Evolutionary conservation across 805 yeast genomes (phyloP).

Genomic region (Ogataea pilisensis): DNA sequence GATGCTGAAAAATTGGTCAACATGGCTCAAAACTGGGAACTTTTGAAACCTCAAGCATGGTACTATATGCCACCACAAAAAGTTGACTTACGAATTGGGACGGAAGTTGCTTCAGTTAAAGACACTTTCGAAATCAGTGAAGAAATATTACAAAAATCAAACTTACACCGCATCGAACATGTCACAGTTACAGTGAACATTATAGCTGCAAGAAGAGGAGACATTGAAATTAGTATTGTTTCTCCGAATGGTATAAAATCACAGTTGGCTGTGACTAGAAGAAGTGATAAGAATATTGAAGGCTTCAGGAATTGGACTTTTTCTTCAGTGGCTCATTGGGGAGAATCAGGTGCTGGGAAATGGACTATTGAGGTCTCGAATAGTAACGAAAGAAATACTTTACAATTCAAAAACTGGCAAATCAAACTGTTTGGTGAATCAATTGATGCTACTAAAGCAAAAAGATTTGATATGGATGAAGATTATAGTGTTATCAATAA

Average conservation of each 20-base stretch:
- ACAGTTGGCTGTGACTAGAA: constrained; percentile 66
- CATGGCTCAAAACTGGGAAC: constrained; percentile 68
- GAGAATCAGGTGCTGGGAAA: constrained; percentile 71
- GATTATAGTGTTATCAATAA: constrained; percentile 40
- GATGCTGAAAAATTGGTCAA: constrained; percentile 77
- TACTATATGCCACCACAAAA: constrained; percentile 42
- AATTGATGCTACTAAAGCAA: constrained; percentile 58
- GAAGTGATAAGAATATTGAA: constrained; percentile 45
- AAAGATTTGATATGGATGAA: constrained; percentile 45
- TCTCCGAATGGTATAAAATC: constrained; percentile 79
- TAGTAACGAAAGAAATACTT: constrained; percentile 33
- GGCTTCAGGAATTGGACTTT: constrained; percentile 87
- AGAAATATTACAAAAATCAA: constrained; percentile 47
- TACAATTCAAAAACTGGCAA: constrained; percentile 63
- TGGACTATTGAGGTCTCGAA: constrained; percentile 74
- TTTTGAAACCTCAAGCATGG: constrained; percentile 91
- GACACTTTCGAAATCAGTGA: constrained; percentile 43
- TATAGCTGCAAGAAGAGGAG: constrained; percentile 63
- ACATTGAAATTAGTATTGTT: constrained; percentile 54
- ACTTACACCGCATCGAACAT: constrained; percentile 77
- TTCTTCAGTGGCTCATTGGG: constrained; percentile 99
- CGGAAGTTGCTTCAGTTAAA: constrained; percentile 23
- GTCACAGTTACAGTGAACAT: constrained; percentile 77
- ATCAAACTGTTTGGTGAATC: constrained; percentile 80
- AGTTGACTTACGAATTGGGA: constrained; percentile 29